A percentile compares a stretch with the other conserved stretches of the same genome.
Conservation (phyloP, 2,329 filamentous ascomycete species). For the Zasmidium angulare region DNA sequence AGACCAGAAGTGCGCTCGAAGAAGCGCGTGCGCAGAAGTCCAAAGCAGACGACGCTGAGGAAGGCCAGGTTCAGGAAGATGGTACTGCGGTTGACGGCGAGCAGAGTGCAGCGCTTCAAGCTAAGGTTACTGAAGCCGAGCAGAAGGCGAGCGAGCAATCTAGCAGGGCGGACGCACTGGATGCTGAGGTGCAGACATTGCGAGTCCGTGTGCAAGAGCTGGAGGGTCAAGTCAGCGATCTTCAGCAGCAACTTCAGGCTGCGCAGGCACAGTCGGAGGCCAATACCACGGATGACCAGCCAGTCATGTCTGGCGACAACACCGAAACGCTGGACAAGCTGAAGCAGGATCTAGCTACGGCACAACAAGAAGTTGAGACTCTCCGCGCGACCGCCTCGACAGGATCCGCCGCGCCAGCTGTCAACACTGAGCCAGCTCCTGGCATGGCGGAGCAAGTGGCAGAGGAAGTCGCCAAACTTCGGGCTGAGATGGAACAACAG, state of each 20-base stretch:
- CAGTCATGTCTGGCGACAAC: slow-evolving; percentile 10
- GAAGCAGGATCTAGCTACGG: slow-evolving; percentile 42
- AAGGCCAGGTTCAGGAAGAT: slow-evolving; percentile 46
- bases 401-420: slow-evolving; percentile 12
- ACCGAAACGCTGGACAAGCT: slow-evolving; percentile 37
- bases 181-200: slow-evolving; percentile 48
- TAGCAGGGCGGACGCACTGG: slow-evolving; percentile 36
- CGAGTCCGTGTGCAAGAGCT: slow-evolving; percentile 64
- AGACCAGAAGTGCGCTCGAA: slow-evolving; percentile 64
- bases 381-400: slow-evolving; percentile 40
- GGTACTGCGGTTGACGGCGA: slow-evolving; percentile 27
- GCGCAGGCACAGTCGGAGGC: slow-evolving; percentile 16
- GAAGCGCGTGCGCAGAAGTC: slow-evolving; percentile 51
- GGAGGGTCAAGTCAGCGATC: slow-evolving; percentile 57
- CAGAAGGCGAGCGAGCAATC: slow-evolving; percentile 40
- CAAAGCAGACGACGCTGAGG: slow-evolving; percentile 40
- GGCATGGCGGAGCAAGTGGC: slow-evolving; percentile 50
- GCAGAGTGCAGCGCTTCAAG: slow-evolving; percentile 38
- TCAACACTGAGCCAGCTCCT: slow-evolving; percentile 22
- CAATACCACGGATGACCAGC: background rate
- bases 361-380: slow-evolving; percentile 48
- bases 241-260: slow-evolving; percentile 41
- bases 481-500: slow-evolving; percentile 39
- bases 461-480: slow-evolving; percentile 42
- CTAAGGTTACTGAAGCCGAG: slow-evolving; percentile 42